Conservation (phyloP, 345 rosid species). For the Eucalyptus camaldulensis region DNA sequence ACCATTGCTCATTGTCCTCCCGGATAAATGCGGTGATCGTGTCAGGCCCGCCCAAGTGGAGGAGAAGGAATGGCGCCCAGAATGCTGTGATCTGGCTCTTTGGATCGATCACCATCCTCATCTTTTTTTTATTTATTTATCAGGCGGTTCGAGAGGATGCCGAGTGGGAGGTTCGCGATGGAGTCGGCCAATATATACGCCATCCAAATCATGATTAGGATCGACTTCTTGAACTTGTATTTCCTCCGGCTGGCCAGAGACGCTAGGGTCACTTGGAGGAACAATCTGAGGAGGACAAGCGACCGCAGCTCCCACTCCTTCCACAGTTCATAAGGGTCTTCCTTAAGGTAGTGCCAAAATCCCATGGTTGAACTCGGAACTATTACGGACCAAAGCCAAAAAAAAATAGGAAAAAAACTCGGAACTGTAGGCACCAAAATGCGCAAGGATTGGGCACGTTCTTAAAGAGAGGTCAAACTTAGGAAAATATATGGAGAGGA, state of each 20-base stretch:
- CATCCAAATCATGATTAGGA: background rate
- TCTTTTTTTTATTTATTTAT: background rate
- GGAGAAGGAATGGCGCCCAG: conserved; percentile 19
- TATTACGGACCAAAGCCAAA: no score
- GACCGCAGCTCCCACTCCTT: conserved; percentile 10
- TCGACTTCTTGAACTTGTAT: background rate
- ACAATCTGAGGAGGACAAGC: background rate
- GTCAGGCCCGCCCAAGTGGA: conserved; percentile 15
- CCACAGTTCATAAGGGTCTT: background rate
- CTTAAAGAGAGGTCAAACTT: background rate
- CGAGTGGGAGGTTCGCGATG: conserved; percentile 3
- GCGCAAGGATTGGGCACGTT: no score
- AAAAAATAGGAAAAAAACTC: no score
- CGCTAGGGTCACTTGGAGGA: conserved; percentile 2
- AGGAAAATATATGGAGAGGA: background rate
- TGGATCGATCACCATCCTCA: background rate
- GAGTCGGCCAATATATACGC: conserved; percentile 13
- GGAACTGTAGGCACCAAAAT: background rate
- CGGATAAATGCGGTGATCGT: conserved; percentile 5
- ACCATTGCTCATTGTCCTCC: conserved; percentile 22
- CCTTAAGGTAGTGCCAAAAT: background rate
- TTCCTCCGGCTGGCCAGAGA: background rate
- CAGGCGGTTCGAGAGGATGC: conserved; percentile 3
- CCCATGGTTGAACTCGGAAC: background rate
- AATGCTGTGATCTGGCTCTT: background rate